Percentiles rank a stretch among this genome's conserved stretches.
Evolutionary conservation across 108 stramenopile species (phyloP).

Genomic region (Fragilaria radians): DNA sequence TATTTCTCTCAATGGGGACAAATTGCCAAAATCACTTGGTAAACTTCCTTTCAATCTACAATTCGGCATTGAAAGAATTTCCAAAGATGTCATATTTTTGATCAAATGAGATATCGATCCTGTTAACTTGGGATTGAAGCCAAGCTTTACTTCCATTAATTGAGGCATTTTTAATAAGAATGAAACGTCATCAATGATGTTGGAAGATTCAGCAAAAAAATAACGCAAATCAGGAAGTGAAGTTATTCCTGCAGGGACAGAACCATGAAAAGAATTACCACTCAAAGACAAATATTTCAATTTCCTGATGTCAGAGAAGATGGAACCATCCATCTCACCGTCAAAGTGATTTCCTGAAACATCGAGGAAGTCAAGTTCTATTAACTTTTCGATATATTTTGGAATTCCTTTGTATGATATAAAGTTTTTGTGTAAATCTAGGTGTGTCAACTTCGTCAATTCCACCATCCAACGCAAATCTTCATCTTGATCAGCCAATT

Average conservation of each 20-base stretch:
- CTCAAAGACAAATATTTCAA: not conserved
- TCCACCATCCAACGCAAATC: too few species aligned
- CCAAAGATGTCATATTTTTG: constrained; percentile 5
- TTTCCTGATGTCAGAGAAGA: not conserved
- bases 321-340: not conserved
- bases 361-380: not conserved
- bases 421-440: too few species aligned
- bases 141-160: constrained; percentile 33
- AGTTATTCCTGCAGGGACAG: not conserved
- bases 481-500: too few species aligned
- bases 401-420: too few species aligned
- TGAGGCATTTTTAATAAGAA: constrained; percentile 15
- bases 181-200: constrained; percentile 20
- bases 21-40: constrained; percentile 2
- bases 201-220: constrained; percentile 13
- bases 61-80: constrained; percentile 14
- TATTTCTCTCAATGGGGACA: not conserved
- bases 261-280: not conserved
- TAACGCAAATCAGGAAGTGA: not conserved
- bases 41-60: constrained; percentile 18
- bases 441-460: too few species aligned
- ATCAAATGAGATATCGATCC: constrained; percentile 29
- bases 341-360: not conserved
- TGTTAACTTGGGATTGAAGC: constrained; percentile 20
- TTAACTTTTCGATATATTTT: not conserved